Evolutionary conservation across 495 filamentous ascomycete genomes (phyloP).

Genomic region (Bryoglossum gracile): DNA sequence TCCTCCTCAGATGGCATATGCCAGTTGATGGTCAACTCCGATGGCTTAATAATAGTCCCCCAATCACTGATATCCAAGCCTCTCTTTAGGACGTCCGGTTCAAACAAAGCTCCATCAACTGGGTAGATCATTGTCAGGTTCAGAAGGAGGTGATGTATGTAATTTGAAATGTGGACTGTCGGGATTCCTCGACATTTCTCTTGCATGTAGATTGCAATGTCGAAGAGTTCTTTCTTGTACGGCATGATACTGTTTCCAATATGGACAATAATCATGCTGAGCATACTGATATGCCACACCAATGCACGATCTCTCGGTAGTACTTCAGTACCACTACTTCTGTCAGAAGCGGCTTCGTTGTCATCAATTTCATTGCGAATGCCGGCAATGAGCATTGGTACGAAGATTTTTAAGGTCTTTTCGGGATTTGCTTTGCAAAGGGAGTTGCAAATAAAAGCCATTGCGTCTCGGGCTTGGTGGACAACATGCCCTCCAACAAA

Average conservation of each 20-base stretch:
- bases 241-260: conserved; percentile 83
- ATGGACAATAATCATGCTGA: conserved; percentile 98
- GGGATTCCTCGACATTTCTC: conserved; percentile 87
- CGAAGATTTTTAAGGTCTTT: conserved; percentile 81
- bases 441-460: conserved; percentile 97
- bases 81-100: conserved; percentile 49
- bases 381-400: conserved; percentile 80
- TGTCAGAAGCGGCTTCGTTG: conserved; percentile 91
- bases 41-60: conserved; percentile 63
- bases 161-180: conserved; percentile 93
- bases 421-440: conserved; percentile 91
- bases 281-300: conserved; percentile 94
- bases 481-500: conserved; percentile 96
- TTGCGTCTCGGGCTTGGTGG: conserved; percentile 93
- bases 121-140: conserved; percentile 93
- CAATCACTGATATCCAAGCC: conserved; percentile 62
- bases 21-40: conserved; percentile 80
- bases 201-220: conserved; percentile 93
- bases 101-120: conserved; percentile 77
- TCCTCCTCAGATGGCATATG: conserved; percentile 75
- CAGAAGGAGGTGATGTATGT: conserved; percentile 96
- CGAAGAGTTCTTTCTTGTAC: conserved; percentile 80
- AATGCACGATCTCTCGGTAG: conserved; percentile 86
- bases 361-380: conserved; percentile 97
- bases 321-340: conserved; percentile 88